phyloP scores from a whole-genome alignment of 306 rosid species.

The Fragaria vesca region DNA sequence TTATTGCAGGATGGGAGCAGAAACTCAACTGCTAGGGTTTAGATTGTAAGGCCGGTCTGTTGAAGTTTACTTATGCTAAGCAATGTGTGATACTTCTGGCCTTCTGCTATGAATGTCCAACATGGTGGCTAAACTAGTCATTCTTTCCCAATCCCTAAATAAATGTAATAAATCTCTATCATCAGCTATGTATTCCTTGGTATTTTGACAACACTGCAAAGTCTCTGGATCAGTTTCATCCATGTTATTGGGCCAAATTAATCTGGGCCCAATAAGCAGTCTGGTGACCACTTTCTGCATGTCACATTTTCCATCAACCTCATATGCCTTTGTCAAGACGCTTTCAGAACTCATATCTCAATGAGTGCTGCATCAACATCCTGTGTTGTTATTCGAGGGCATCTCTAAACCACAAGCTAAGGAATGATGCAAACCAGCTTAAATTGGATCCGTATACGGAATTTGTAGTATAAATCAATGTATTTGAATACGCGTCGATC shows the following conservation, averaged over 20 bases:
- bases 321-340: neutral
- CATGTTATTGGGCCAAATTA: no score
- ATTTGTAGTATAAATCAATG: neutral
- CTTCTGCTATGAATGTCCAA: slow-evolving; percentile 13
- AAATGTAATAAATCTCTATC: neutral
- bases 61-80: neutral
- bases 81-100: slow-evolving; percentile 14
- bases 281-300: neutral
- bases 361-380: slow-evolving; percentile 4
- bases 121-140: neutral
- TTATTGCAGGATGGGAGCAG: no score
- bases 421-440: slow-evolving; percentile 3
- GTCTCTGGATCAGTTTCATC: no score
- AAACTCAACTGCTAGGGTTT: no score
- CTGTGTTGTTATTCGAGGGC: neutral
- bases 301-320: neutral
- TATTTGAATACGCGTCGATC: neutral
- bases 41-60: no score
- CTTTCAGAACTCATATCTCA: neutral
- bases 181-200: neutral
- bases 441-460: neutral
- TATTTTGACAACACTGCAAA: neutral
- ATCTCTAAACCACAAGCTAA: neutral
- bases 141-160: neutral
- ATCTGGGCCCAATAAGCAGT: neutral